Evolutionary conservation across 164 flowering plant species (phyloP).

Genomic region (Piper longum): DNA sequence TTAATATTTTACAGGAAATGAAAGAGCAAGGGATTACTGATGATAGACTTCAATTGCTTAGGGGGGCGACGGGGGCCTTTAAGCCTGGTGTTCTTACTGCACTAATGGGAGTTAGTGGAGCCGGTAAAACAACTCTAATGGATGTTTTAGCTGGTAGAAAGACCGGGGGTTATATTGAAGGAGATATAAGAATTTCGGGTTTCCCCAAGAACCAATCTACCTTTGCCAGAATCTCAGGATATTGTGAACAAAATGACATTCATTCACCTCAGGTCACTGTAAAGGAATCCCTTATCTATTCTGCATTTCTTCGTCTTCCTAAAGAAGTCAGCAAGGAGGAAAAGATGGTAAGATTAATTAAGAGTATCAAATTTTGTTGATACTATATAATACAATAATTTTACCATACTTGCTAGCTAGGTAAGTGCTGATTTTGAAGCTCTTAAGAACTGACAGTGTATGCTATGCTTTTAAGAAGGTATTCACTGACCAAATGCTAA

Average conservation of each 20-base stretch:
- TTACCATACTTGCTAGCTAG: not conserved
- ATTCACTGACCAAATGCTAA: not conserved
- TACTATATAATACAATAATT: no score
- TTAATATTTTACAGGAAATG: slow-evolving; percentile 17
- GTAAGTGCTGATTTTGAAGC: not conserved
- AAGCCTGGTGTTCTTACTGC: slow-evolving; percentile 32
- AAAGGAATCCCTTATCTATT: slow-evolving; percentile 74
- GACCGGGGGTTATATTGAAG: slow-evolving; percentile 58
- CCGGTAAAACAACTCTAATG: slow-evolving; percentile 57
- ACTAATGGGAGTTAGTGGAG: slow-evolving; percentile 76
- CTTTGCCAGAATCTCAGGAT: slow-evolving; percentile 83
- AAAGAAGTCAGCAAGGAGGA: slow-evolving; percentile 59
- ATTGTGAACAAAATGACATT: slow-evolving; percentile 30
- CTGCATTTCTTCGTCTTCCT: slow-evolving; percentile 87
- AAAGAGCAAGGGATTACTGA: slow-evolving; percentile 27
- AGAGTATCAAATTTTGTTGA: not conserved
- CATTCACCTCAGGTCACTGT: slow-evolving; percentile 31
- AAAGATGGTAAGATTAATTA: slow-evolving; percentile 42
- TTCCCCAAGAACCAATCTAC: slow-evolving; percentile 85
- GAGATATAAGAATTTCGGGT: slow-evolving; percentile 85
- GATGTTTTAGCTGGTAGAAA: slow-evolving; percentile 77
- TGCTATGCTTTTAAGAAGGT: no score
- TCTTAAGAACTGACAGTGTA: no score
- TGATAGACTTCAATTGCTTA: slow-evolving; percentile 25
- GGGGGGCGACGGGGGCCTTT: slow-evolving; percentile 26